Evolutionary conservation across 2,329 filamentous ascomycete species (phyloP).

Genomic region (Aaosphaeria arxii): DNA sequence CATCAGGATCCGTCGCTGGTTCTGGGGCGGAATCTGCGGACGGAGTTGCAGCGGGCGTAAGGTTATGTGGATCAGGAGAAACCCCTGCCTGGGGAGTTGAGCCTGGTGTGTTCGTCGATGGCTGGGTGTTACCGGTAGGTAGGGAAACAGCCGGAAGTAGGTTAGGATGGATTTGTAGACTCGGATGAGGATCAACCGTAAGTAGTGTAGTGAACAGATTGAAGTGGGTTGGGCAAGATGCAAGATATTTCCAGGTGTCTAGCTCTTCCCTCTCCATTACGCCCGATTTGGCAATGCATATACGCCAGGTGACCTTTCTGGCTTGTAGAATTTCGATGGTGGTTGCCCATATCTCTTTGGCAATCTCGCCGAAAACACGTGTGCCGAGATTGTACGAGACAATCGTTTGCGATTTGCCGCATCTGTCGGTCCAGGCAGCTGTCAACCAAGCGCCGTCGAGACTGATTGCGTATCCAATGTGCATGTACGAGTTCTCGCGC

Average conservation of each 20-base stretch:
- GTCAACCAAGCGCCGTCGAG: conserved; percentile 75
- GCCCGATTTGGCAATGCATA: conserved; percentile 71
- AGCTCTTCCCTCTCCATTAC: conserved; percentile 66
- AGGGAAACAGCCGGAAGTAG: conserved; percentile 9
- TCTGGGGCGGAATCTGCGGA: conserved; percentile 48
- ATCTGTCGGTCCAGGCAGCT: conserved; percentile 77
- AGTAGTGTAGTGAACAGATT: conserved; percentile 52
- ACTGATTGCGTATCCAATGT: conserved; percentile 75
- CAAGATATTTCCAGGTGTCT: conserved; percentile 41
- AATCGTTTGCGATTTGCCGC: conserved; percentile 69
- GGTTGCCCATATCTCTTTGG: conserved; percentile 73
- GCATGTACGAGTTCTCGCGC: conserved; percentile 75
- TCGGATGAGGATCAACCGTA: conserved; percentile 63
- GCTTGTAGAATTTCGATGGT: conserved; percentile 70
- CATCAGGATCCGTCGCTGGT: conserved; percentile 56
- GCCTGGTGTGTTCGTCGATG: conserved; percentile 29
- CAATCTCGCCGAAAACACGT: conserved; percentile 64
- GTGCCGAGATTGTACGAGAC: conserved; percentile 68
- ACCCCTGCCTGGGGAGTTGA: conserved; percentile 34
- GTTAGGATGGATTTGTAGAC: conserved; percentile 59
- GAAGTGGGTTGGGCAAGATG: conserved; percentile 33
- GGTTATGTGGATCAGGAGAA: conserved; percentile 34
- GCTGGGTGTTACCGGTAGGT: conserved; percentile 11
- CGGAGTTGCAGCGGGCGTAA: conserved; percentile 67
- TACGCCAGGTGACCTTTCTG: conserved; percentile 71